Evolutionary conservation across 1,284 basidiomycete genomes (phyloP), one percentile per base, ranked within the genome.

Genomic region (Phylloporus gajari): DNA sequence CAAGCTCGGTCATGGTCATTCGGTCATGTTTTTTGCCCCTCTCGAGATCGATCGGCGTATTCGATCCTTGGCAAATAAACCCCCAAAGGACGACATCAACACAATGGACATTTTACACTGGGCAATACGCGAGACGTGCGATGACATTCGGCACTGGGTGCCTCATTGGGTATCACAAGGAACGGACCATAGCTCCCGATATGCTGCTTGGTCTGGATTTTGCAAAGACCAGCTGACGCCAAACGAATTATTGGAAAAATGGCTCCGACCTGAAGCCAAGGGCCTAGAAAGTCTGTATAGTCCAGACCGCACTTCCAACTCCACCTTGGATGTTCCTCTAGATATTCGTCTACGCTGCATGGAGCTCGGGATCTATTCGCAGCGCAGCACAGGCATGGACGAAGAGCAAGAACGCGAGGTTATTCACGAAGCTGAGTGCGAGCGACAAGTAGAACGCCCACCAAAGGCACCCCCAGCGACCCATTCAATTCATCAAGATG

Each of bases 321-420:
- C 35, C 48, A 5, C 40, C 15, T 65, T 44, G 6, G 35, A 35
- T 35, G 35, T 35, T 35, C 35, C 35, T 48, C 79, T 77, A 21
- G 80, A 78, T 2, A 73, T 87, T 6, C 67, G 69, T 5, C 73
- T 75, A 32, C 77, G 79, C 66, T 79, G 81, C 32, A 48, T 72
- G 32, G 35, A 65, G 61, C 78, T 86, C 27, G 82, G 83, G 0
- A 62, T 81, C 6, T 65, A 30, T 4, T 62, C 72, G 6, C 42
- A 17, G 27, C 5, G 25, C 11, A 42, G n/a, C 79, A 23, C 25
- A 13, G 65, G 73, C 30, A 73, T 85, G 63, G 83, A 83, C 21
- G 86, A 88, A 73, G 87, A 88, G 64, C 86, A 87, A 70, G 87
- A 88, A 72, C 78, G 85, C 35, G 86, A 88, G 73, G 80, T 87